Evolutionary conservation across 495 filamentous ascomycete genomes (phyloP).

Genomic region (Podospora pseudoanserina): DNA sequence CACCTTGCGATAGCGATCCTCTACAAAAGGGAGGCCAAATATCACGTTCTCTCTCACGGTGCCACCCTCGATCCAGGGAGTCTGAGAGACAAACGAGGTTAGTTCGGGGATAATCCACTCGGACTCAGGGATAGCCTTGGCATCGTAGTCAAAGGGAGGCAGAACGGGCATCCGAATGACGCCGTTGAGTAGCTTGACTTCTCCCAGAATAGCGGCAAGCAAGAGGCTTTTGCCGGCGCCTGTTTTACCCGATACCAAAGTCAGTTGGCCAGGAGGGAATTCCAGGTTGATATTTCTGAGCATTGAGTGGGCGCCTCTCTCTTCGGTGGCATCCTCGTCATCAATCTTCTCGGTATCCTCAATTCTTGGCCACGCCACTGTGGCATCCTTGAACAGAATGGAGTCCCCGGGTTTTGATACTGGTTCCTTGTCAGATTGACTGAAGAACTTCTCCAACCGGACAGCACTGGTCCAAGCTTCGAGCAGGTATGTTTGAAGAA

Average conservation of each 20-base stretch:
- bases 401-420: constrained; percentile 16
- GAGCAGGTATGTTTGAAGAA: constrained; percentile 24
- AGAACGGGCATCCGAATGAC: constrained; percentile 41
- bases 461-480: constrained; percentile 30
- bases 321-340: constrained; percentile 4
- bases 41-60: constrained; percentile 56
- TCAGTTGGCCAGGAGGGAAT: constrained; percentile 58
- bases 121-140: constrained; percentile 29
- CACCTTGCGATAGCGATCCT: constrained; percentile 50
- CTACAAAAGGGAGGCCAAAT: constrained; percentile 49
- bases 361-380: constrained; percentile 28
- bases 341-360: constrained; percentile 26
- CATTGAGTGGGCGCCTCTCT: constrained; percentile 21
- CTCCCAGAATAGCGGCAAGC: constrained; percentile 55
- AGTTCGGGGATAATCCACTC: constrained; percentile 60
- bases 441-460: constrained; percentile 30
- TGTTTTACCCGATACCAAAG: constrained; percentile 54
- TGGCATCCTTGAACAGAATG: constrained; percentile 27
- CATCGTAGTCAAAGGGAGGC: constrained; percentile 30
- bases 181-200: constrained; percentile 48
- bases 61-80: constrained; percentile 55
- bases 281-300: constrained; percentile 53
- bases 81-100: constrained; percentile 60
- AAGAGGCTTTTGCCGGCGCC: constrained; percentile 59
- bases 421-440: constrained; percentile 22